Conservation (phyloP, 208 protist species). For the Leishmania amazonensis region DNA sequence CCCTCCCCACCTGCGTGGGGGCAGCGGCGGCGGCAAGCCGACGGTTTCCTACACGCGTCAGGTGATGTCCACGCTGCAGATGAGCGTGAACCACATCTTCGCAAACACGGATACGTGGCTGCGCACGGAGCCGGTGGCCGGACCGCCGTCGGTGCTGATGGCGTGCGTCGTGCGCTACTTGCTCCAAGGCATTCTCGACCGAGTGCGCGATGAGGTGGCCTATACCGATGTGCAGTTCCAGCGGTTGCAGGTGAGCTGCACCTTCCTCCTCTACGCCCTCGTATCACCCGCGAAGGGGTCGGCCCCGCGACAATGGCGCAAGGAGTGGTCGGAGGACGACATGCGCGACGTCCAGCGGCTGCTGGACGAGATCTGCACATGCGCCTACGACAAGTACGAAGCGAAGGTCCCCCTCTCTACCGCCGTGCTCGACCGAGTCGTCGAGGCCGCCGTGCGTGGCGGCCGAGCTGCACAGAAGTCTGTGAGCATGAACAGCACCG, state of each 20-base stretch:
- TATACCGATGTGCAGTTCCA: slow-evolving; percentile 57
- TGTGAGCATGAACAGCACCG: neutral
- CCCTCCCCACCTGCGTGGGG: slow-evolving; percentile 11
- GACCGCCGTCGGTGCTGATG: slow-evolving; percentile 40
- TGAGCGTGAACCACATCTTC: slow-evolving; percentile 76
- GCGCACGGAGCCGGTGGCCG: slow-evolving; percentile 45
- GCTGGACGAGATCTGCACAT: slow-evolving; percentile 73
- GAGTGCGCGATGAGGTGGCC: slow-evolving; percentile 42
- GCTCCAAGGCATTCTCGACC: slow-evolving; percentile 69
- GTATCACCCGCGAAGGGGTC: slow-evolving; percentile 52
- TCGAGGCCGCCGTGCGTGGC: slow-evolving; percentile 37
- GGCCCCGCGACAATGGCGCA: slow-evolving; percentile 48
- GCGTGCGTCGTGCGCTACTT: slow-evolving; percentile 59
- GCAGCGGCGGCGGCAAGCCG: slow-evolving; percentile 13
- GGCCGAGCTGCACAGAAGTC: slow-evolving; percentile 16
- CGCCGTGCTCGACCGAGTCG: slow-evolving; percentile 58
- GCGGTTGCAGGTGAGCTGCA: slow-evolving; percentile 64
- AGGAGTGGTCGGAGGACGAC: slow-evolving; percentile 49
- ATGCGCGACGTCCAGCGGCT: slow-evolving; percentile 40
- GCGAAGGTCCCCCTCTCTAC: slow-evolving; percentile 65
- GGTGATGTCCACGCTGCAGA: slow-evolving; percentile 59
- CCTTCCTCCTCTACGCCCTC: slow-evolving; percentile 68
- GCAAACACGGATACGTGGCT: slow-evolving; percentile 39
- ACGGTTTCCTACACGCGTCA: slow-evolving; percentile 51
- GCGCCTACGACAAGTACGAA: slow-evolving; percentile 75